Conservation (phyloP, 192 early-diverging fungal genomes). For the Coemansia javaensis region DNA sequence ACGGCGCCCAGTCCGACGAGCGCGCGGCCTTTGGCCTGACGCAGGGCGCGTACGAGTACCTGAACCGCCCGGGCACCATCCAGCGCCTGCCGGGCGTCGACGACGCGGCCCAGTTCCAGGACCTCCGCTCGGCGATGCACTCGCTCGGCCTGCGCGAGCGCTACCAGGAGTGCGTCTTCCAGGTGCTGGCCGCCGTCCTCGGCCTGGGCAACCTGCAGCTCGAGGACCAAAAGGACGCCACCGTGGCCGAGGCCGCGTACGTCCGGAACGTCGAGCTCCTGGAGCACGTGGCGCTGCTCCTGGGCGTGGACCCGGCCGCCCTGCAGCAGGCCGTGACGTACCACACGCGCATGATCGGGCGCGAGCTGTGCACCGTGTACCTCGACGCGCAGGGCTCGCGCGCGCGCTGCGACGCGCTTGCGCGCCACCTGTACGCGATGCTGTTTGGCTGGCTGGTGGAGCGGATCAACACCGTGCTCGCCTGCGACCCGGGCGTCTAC, state of each 20-base stretch:
- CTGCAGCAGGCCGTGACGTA: conserved; percentile 83
- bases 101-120: conserved; percentile 58
- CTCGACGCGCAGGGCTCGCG: conserved; percentile 70
- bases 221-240: conserved; percentile 62
- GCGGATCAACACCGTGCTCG: conserved; percentile 72
- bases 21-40: conserved; percentile 67
- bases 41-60: conserved; percentile 53
- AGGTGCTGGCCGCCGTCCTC: conserved; percentile 78
- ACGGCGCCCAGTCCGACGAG: conserved; percentile 77
- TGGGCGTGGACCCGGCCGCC: conserved; percentile 72
- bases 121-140: conserved; percentile 78
- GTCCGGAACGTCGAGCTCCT: conserved; percentile 77
- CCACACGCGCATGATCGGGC: conserved; percentile 78
- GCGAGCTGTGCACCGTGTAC: conserved; percentile 78
- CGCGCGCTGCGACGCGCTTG: conserved; percentile 67
- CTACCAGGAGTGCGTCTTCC: conserved; percentile 81
- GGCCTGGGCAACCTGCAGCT: conserved; percentile 87
- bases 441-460: conserved; percentile 82
- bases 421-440: conserved; percentile 73
- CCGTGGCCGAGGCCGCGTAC: conserved; percentile 67
- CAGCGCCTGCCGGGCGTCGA: conserved; percentile 56
- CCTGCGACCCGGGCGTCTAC: conserved; percentile 57
- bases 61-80: conserved; percentile 40
- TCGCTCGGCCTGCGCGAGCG: conserved; percentile 80
- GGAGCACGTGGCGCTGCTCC: conserved; percentile 75